Evolutionary conservation across 2,329 filamentous ascomycete genomes (phyloP), one percentile per base, ranked within the genome.

Genomic region (Drechslerella dactyloides): DNA sequence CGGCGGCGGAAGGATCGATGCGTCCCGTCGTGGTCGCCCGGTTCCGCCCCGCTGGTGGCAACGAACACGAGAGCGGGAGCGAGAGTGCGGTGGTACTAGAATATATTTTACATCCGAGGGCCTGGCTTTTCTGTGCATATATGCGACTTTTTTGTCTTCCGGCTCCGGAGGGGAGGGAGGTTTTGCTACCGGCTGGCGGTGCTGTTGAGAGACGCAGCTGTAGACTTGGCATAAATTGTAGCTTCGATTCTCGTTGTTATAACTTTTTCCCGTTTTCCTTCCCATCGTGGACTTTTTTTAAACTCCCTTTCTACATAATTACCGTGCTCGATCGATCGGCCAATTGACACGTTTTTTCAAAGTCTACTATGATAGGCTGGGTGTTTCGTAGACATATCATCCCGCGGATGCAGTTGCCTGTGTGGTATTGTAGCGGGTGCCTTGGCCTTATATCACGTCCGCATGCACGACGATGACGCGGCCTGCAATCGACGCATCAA

Each of bases 221-320:
- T 11, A 40, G 51, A 64, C 42, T 46, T 69, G 51, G 56, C 35
- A 56, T 50, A 57, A 69, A 69, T 30, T 50, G 58, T 69, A 62
- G 48, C 65, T 53, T 62, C 60, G 27, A 55, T 60, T 27, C 54
- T 61, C 61, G 35, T 50, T 62, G 57, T 24, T n/a, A 33, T 35
- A 40, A 53, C 21, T 17, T 27, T 62, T 48, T 27, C 40, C 24
- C 50, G 42, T 69, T 57, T 23, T 27, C 35, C 35, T 37, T 23
- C 44, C 15, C 27, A 33, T 58, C 42, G 53, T 24, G 33, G 27
- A 21, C 53, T 33, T 44, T 27, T 33, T 33, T 44, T 27, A 10
- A 15, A 42, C 27, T 56, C 52, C 40, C 54, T 11, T 50, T 56
- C 40, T 27, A 40, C 33, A 33, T 60, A 17, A 30, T 42, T 53